Conservation (phyloP, 2,329 filamentous ascomycete species). For the Xylaria arbuscula region DNA sequence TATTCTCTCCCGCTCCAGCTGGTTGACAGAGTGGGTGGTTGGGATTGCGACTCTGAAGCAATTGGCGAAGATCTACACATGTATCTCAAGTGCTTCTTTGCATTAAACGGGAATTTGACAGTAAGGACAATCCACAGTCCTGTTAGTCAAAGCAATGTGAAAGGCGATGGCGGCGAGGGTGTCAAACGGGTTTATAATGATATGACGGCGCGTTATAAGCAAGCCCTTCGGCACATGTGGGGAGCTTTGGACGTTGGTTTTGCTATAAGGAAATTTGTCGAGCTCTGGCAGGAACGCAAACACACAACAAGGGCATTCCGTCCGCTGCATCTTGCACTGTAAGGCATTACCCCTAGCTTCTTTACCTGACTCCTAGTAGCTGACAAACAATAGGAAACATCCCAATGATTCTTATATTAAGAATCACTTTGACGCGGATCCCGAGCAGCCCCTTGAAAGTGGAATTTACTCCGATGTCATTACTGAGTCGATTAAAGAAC, state of each 20-base stretch:
- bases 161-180: slow-evolving; percentile 67
- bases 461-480: slow-evolving; percentile 67
- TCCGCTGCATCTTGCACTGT: slow-evolving; percentile 64
- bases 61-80: slow-evolving; percentile 83
- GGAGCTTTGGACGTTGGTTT: slow-evolving; percentile 76
- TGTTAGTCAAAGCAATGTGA: slow-evolving; percentile 78
- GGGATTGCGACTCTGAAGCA: slow-evolving; percentile 76
- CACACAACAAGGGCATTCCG: slow-evolving; percentile 66
- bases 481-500: slow-evolving; percentile 61
- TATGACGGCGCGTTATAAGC: slow-evolving; percentile 74
- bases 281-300: slow-evolving; percentile 68
- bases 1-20: slow-evolving; percentile 76
- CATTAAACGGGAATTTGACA: slow-evolving; percentile 75
- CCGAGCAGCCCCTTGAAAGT: slow-evolving; percentile 57
- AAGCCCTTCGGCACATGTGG: slow-evolving; percentile 81
- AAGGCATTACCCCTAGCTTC: slow-evolving; percentile 34
- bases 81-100: slow-evolving; percentile 83
- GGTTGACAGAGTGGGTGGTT: slow-evolving; percentile 75
- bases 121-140: slow-evolving; percentile 73
- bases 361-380: slow-evolving; percentile 3
- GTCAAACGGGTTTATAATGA: slow-evolving; percentile 66
- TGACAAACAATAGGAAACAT: slow-evolving; percentile 53
- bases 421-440: slow-evolving; percentile 54
- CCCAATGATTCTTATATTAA: slow-evolving; percentile 61
- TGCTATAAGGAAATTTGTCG: slow-evolving; percentile 67